A percentile compares a stretch with the other conserved stretches of the same genome.
These are phyloP conservation scores for Aspergillus tubingensis DNA, from an alignment of 2,329 filamentous ascomycete genomes.

Conservation along the genomic window DNA sequence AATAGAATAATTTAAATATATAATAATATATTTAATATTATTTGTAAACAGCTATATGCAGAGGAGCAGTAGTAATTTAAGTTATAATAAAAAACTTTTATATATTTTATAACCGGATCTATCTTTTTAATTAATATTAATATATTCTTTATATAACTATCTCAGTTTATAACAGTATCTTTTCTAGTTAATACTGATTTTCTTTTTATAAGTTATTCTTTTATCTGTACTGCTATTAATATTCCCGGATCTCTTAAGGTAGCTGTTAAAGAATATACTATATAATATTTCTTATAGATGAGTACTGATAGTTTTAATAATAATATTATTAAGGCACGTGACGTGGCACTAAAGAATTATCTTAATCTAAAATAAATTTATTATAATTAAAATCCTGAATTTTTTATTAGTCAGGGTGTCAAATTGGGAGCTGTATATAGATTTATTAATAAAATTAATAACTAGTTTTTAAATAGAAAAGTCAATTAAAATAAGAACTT, in stretches of 20 bases:
- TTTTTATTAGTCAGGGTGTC: constrained; percentile 19
- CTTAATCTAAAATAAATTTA: constrained; percentile 19
- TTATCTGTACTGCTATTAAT: background rate
- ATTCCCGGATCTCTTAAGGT: constrained; percentile 14
- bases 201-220: no score
- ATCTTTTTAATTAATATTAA: constrained; percentile 34
- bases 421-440: constrained; percentile 14
- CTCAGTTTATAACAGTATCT: no score
- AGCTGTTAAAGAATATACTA: constrained; percentile 18
- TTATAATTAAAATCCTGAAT: constrained; percentile 14
- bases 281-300: constrained; percentile 17
- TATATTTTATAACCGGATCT: constrained; percentile 14
- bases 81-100: no score
- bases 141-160: no score
- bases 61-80: background rate
- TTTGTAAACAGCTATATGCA: constrained; percentile 4
- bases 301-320: constrained; percentile 14
- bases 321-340: constrained; percentile 19
- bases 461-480: background rate
- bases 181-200: no score
- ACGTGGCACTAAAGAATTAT: constrained; percentile 17
- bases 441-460: constrained; percentile 12
- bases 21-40: constrained; percentile 7
- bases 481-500: no score
- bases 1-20: constrained; percentile 7